A percentile compares a stretch with the other conserved stretches of the same genome.
Conservation (phyloP, 306 rosid genomes). For the Dalbergia cochinchinensis region DNA sequence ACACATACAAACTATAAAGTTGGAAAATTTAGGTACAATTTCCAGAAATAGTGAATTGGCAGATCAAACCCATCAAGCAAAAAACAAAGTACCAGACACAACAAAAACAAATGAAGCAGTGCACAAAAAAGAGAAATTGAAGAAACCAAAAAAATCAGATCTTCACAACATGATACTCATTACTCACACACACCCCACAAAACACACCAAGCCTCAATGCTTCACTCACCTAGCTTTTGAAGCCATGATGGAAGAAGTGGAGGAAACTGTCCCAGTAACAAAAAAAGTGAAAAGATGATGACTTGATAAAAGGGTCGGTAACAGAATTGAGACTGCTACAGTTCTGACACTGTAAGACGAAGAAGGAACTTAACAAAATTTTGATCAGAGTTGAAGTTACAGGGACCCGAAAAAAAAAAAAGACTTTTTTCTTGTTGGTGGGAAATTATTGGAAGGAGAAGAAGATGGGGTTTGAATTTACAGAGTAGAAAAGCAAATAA, state of each 20-base stretch:
- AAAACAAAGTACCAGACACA: neutral
- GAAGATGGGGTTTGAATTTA: conserved; percentile 42
- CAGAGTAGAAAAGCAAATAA: conserved; percentile 55
- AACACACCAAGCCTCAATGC: neutral
- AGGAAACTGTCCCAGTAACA: conserved; percentile 17
- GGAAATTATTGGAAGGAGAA: conserved; percentile 38
- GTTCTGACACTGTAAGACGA: conserved; percentile 57
- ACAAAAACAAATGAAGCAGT: conserved; percentile 1
- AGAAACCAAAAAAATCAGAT: conserved; percentile 61
- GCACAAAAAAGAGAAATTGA: neutral
- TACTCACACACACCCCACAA: neutral
- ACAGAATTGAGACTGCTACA: conserved; percentile 48
- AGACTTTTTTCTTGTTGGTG: neutral
- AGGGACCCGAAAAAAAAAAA: neutral
- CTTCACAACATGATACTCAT: conserved; percentile 38
- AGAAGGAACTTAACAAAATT: conserved; percentile 1
- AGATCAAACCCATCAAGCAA: conserved; percentile 58
- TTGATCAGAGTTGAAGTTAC: conserved; percentile 36
- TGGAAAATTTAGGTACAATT: neutral
- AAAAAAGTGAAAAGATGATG: conserved; percentile 28
- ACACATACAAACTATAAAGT: neutral
- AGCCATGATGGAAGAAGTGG: conserved; percentile 63
- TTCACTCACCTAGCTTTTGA: conserved; percentile 78
- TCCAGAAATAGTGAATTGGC: conserved; percentile 4
- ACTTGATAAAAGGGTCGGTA: conserved; percentile 3